Evolutionary conservation across 768 basidiomycete species (phyloP).

Genomic region (Boletus rex-veris): DNA sequence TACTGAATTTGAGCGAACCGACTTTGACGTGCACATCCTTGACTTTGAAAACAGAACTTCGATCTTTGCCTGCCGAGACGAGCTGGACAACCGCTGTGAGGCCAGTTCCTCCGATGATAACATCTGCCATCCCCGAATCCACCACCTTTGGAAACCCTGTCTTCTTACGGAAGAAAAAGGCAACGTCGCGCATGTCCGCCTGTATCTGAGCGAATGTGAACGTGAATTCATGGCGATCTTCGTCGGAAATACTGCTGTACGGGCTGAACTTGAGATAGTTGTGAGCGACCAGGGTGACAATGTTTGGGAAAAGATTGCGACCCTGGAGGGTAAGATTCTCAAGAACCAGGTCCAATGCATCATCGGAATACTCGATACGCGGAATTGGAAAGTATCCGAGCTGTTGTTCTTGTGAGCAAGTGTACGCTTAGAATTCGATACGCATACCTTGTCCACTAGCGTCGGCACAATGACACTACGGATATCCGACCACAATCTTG

Average conservation of each 20-base stretch:
- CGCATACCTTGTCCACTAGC: conserved; percentile 65
- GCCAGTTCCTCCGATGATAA: conserved; percentile 80
- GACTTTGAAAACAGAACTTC: conserved; percentile 69
- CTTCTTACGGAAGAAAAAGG: conserved; percentile 89
- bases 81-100: conserved; percentile 65
- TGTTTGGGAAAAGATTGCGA: conserved; percentile 84
- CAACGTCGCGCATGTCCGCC: conserved; percentile 90
- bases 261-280: conserved; percentile 87
- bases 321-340: conserved; percentile 91
- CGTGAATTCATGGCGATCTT: conserved; percentile 67
- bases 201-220: conserved; percentile 83
- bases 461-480: conserved; percentile 77
- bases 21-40: conserved; percentile 74
- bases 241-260: conserved; percentile 54
- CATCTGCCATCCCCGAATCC: conserved; percentile 84
- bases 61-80: conserved; percentile 58
- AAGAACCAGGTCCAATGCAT: conserved; percentile 80
- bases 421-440: not conserved
- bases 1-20: conserved; percentile 82
- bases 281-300: conserved; percentile 68
- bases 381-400: conserved; percentile 87
- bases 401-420: conserved; percentile 29
- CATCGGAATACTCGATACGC: conserved; percentile 90
- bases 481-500: conserved; percentile 85
- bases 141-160: conserved; percentile 73